A percentile compares a stretch with the other conserved stretches of the same genome.
Evolutionary conservation across 805 yeast genomes (phyloP).

Genomic region (Lipomyces anomalus): DNA sequence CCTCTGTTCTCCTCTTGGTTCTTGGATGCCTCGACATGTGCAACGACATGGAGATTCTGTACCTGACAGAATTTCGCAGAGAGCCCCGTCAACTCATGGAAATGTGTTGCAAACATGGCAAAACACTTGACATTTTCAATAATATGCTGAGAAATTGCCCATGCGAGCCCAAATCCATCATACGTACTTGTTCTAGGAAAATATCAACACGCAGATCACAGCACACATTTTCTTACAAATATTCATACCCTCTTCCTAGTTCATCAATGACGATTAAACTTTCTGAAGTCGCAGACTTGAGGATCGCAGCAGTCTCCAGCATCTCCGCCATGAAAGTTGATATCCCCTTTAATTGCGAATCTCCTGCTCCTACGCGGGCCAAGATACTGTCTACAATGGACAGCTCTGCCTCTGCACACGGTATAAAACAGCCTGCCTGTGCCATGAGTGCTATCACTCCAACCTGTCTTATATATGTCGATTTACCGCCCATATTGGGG

Average conservation of each 20-base stretch:
- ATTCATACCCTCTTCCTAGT: conserved; percentile 91
- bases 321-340: conserved; percentile 96
- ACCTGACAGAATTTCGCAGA: conserved; percentile 57
- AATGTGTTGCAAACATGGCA: conserved; percentile 92
- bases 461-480: conserved; percentile 83
- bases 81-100: conserved; percentile 86
- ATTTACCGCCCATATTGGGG: conserved; percentile 97
- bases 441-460: conserved; percentile 84
- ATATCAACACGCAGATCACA: too few relatives aligned
- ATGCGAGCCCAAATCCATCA: conserved; percentile 97
- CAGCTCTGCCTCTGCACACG: conserved; percentile 70
- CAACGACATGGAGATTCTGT: conserved; percentile 83
- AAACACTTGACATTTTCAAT: conserved; percentile 67
- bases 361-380: conserved; percentile 98
- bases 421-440: conserved; percentile 86
- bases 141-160: conserved; percentile 88
- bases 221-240: too few relatives aligned
- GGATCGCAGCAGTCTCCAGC: conserved; percentile 86
- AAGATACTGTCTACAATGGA: conserved; percentile 84
- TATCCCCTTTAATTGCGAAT: conserved; percentile 92
- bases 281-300: conserved; percentile 68
- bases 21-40: conserved; percentile 59
- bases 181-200: conserved; percentile 79
- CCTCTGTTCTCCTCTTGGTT: conserved; percentile 28
- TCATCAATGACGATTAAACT: conserved; percentile 90